phyloP scores from a whole-genome alignment of 2,329 filamentous ascomycete species.

The Tolypocladium tropicale region DNA sequence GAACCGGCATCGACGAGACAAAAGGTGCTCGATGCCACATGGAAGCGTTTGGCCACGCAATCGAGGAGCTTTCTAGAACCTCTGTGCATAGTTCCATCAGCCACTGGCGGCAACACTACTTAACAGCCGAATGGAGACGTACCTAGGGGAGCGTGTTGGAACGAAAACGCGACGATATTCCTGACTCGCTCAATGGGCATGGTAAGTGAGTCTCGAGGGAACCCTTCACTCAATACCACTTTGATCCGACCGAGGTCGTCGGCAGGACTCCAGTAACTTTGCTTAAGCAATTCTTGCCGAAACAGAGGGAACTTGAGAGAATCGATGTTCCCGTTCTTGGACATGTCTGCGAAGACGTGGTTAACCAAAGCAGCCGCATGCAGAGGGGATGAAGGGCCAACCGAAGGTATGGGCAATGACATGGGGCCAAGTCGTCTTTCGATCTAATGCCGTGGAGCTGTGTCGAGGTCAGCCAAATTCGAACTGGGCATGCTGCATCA shows the following conservation, averaged over 20 bases:
- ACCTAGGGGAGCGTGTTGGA: slow-evolving; percentile 77
- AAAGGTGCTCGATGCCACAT: slow-evolving; percentile 52
- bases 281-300: slow-evolving; percentile 55
- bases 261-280: slow-evolving; percentile 60
- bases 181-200: slow-evolving; percentile 55
- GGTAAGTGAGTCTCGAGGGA: slow-evolving; percentile 41
- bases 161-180: slow-evolving; percentile 69
- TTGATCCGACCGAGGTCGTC: slow-evolving; percentile 68
- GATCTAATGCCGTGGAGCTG: slow-evolving; percentile 46
- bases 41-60: slow-evolving; percentile 68
- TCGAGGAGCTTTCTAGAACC: slow-evolving; percentile 59
- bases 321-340: slow-evolving; percentile 47
- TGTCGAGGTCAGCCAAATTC: not conserved
- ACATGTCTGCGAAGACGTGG: slow-evolving; percentile 28
- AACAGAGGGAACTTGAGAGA: slow-evolving; percentile 65
- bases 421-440: slow-evolving; percentile 39
- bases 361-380: not conserved
- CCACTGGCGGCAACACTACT: not conserved
- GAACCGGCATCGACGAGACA: slow-evolving; percentile 28
- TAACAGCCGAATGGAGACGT: slow-evolving; percentile 14
- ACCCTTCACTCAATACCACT: slow-evolving; percentile 64
- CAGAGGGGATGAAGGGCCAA: slow-evolving; percentile 8
- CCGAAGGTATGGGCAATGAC: slow-evolving; percentile 35
- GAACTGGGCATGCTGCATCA: not conserved
- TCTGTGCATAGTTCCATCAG: slow-evolving; percentile 27